Evolutionary conservation across 2,329 filamentous ascomycete genomes (phyloP).

Genomic region (Neonectria hederae): DNA sequence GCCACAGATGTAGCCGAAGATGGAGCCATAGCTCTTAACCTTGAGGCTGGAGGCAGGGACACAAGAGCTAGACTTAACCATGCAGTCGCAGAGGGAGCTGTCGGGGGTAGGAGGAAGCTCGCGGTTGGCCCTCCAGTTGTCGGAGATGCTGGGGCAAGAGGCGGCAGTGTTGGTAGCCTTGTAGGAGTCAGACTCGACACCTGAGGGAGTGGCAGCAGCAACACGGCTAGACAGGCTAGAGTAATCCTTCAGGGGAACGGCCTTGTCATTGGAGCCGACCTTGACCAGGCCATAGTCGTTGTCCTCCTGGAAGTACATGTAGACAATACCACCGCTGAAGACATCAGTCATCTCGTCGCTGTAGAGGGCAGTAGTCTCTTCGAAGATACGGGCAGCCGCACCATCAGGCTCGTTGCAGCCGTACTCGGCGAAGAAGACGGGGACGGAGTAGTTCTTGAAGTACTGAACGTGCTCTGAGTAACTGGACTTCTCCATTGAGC

Average conservation of each 20-base stretch:
- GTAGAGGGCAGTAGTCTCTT: slow-evolving; percentile 86
- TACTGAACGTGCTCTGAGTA: slow-evolving; percentile 86
- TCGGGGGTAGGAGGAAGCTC: slow-evolving; percentile 86
- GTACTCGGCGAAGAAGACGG: slow-evolving; percentile 98
- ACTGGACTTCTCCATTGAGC: slow-evolving; percentile 77
- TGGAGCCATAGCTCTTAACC: slow-evolving; percentile 66
- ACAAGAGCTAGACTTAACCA: slow-evolving; percentile 79
- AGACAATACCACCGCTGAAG: slow-evolving; percentile 96
- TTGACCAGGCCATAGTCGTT: slow-evolving; percentile 89
- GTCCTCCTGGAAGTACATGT: slow-evolving; percentile 94
- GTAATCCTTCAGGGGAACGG: slow-evolving; percentile 79
- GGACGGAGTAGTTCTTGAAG: slow-evolving; percentile 89
- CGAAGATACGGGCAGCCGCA: slow-evolving; percentile 77
- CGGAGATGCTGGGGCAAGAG: slow-evolving; percentile 73
- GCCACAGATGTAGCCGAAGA: slow-evolving; percentile 82
- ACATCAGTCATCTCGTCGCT: slow-evolving; percentile 82
- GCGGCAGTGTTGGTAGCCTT: slow-evolving; percentile 75
- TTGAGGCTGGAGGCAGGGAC: slow-evolving; percentile 67
- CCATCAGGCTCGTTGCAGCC: slow-evolving; percentile 81
- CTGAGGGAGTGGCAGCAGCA: slow-evolving; percentile 71
- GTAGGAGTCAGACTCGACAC: slow-evolving; percentile 74
- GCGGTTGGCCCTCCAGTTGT: slow-evolving; percentile 71
- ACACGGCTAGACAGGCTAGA: slow-evolving; percentile 76
- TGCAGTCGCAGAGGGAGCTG: slow-evolving; percentile 82
- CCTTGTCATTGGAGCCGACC: slow-evolving; percentile 63